Base-by-base conservation (phyloP, 257 asterid species). In the Vinca minor region DNA sequence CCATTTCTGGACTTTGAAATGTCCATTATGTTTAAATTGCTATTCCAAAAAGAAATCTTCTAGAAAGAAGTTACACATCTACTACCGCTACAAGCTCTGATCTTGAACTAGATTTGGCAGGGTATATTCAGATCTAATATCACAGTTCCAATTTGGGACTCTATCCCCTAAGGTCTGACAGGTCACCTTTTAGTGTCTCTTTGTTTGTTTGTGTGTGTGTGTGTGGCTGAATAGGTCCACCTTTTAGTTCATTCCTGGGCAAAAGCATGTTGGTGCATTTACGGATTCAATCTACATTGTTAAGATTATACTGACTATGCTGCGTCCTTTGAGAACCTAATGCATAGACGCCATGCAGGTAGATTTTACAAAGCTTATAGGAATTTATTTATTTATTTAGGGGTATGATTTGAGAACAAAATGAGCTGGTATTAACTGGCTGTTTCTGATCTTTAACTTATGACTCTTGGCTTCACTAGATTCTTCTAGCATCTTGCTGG, bases 401-500 rank as follows among this genome's bases (percentile, higher is more conserved):
- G 38, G 17, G n/a, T n/a, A n/a, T n/a, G n/a, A n/a, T 12, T 21
- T 48, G 26, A 28, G 28, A 1, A 54, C 59, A 54, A 26, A 57
- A 31, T 29, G 57, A 50, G 18, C 57, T 50, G 34, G 34, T 50
- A 10, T 5, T 25, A 9, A 28, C 39, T 18, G 3, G 38, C 62
- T 14, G 25, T 32, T 57, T 15, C 62, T 57, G 5, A 54, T 57
- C 28, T 18, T 23, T 36, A 1, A 25, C 9, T 48, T 17, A 46
- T 41, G 21, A 11, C 12, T 66, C 38, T 17, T 17, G 8, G 70
- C 32, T 66, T 26, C 17, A 45, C 4, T 49, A 25, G 35, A 23
- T 61, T 18, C 50, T 68, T 67, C 45, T n/a, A 36, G 42, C 54
- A 68, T 18, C 18, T 9, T 42, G 23, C 13, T 8, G 42, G 15